Conservation (phyloP, 768 basidiomycete species). For the Cystofilobasidium capitatum region DNA sequence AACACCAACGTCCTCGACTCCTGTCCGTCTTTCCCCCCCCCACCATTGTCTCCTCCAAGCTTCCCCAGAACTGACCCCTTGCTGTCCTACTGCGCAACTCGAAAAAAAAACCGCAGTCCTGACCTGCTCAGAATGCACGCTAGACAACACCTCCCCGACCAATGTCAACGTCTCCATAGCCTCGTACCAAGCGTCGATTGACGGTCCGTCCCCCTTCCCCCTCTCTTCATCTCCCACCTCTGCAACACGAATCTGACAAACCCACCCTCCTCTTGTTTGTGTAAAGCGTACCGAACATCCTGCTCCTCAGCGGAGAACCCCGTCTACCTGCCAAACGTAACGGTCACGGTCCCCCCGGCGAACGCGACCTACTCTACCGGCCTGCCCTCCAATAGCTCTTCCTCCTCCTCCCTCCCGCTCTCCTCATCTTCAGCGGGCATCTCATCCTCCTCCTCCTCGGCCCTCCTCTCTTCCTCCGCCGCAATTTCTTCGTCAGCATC, state of each 20-base stretch:
- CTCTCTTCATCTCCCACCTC: background rate
- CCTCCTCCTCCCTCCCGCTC: background rate
- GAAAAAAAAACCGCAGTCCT: background rate
- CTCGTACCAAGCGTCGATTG: slow-evolving; percentile 21
- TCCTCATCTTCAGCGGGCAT: slow-evolving; percentile 4
- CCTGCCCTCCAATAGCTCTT: background rate
- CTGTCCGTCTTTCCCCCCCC: background rate
- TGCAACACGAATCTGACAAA: background rate
- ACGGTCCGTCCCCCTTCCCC: slow-evolving; percentile 6
- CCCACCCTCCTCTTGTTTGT: background rate
- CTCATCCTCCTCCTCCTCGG: background rate
- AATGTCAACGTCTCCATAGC: slow-evolving; percentile 16
- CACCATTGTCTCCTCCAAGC: background rate
- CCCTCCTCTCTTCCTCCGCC: background rate
- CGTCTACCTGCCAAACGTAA: slow-evolving; percentile 23
- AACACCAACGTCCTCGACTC: slow-evolving; percentile 8
- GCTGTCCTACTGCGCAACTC: background rate
- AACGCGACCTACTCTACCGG: slow-evolving; percentile 22
- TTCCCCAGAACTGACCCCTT: background rate
- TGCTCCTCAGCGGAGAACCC: background rate
- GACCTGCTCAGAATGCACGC: slow-evolving; percentile 23
- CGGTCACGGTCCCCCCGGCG: slow-evolving; percentile 17
- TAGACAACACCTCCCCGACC: background rate
- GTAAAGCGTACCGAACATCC: slow-evolving; percentile 17
- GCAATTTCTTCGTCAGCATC: background rate